Evolutionary conservation across 2,329 filamentous ascomycete genomes (phyloP), one percentile per base, ranked within the genome.

Genomic region (Hymenoscyphus linearis): DNA sequence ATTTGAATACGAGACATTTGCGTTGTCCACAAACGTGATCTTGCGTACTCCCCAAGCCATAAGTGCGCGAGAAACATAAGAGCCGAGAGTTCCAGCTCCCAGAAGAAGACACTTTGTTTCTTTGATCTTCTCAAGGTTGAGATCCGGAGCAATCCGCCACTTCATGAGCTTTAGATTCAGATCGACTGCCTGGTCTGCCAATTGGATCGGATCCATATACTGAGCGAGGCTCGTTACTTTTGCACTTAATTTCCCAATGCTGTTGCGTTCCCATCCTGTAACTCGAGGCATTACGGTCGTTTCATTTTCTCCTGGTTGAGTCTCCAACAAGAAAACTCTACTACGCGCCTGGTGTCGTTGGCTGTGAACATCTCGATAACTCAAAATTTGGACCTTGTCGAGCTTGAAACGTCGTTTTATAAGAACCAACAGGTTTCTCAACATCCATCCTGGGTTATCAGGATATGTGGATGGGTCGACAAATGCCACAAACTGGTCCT

Each of bases 101-200:
- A 99, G 84, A 2, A 99, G 79, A 16, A 99, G 82, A 72, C 95
- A 99, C 71, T 87, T 96, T 3, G 91, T 93, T 61, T 88, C 84
- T 72, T 96, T 97, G 72, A 98, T 93, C 34, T 84, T 84, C 34
- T 97, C 92, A 10, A 99, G 83, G 72, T 98, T 84, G 47, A 99
- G 82, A 57, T 87, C 87, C 0, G 95, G 95, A 7, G 92, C 91
- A 69, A 99, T 91, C 44, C 95, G 87, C 95, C 95, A 99, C 77
- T 97, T 99, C 87, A 99, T 99, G 61, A 99, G 82, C 76, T 98
- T 98, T 63, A 98, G 80, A 71, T 99, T 99, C 62, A 99, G 82
- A 71, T 99, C 95, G 10, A 98, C 93, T 0, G 93, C 92, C 73
- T 96, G 92, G 72, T 98, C 93, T 25, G 95, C 95, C 18, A 98